Evolutionary conservation across 2,329 filamentous ascomycete genomes (phyloP).

Genomic region (Rosellinia necatrix): DNA sequence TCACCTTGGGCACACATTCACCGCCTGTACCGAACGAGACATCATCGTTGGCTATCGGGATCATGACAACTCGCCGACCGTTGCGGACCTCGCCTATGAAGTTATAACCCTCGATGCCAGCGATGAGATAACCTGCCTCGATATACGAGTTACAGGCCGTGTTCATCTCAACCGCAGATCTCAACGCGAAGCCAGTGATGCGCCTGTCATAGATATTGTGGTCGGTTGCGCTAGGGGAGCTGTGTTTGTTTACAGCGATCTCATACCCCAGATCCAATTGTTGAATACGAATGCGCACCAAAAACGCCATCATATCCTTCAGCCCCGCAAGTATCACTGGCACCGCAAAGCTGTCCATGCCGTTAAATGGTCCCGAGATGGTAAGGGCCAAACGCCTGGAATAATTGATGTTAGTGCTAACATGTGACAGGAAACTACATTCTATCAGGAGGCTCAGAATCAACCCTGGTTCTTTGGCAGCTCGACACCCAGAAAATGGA

Average conservation of each 20-base stretch:
- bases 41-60: constrained; percentile 64
- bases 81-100: constrained; percentile 56
- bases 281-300: constrained; percentile 46
- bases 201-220: constrained; percentile 68
- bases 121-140: constrained; percentile 69
- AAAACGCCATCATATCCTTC: constrained; percentile 53
- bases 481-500: constrained; percentile 82
- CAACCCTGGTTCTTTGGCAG: constrained; percentile 90
- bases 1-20: constrained; percentile 61
- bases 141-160: constrained; percentile 55
- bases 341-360: constrained; percentile 82
- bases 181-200: constrained; percentile 37
- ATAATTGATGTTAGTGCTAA: constrained; percentile 24
- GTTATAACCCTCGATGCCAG: constrained; percentile 63
- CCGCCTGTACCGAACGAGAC: constrained; percentile 56
- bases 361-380: constrained; percentile 91
- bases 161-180: constrained; percentile 41
- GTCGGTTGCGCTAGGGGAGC: constrained; percentile 77
- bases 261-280: constrained; percentile 62
- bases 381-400: constrained; percentile 51
- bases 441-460: constrained; percentile 90
- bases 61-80: constrained; percentile 36
- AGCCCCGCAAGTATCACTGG: constrained; percentile 81
- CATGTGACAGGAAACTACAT: constrained; percentile 76
- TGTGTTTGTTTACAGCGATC: constrained; percentile 81